These are phyloP conservation scores for Aplosporella prunicola DNA, from an alignment of 2,329 filamentous ascomycete species.

Conservation along the genomic window DNA sequence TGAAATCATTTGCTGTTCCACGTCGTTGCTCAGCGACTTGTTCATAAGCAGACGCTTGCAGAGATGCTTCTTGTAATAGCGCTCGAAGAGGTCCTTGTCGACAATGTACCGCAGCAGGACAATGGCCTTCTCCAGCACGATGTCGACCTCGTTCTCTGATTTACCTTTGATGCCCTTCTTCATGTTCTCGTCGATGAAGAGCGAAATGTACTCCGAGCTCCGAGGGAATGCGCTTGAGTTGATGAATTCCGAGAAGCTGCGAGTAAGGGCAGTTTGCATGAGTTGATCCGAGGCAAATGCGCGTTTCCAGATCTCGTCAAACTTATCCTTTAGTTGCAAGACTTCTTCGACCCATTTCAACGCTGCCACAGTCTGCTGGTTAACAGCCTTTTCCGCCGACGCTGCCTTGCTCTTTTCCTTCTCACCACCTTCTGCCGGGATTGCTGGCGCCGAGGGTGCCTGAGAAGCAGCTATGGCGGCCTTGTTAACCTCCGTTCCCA, in stretches of 20 bases:
- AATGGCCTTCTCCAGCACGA: slow-evolving; percentile 80
- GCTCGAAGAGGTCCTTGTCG: slow-evolving; percentile 91
- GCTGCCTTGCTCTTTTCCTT: slow-evolving; percentile 39
- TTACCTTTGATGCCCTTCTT: slow-evolving; percentile 91
- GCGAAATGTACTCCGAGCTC: slow-evolving; percentile 83
- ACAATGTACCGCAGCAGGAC: slow-evolving; percentile 76
- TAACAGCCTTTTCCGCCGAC: slow-evolving; percentile 43
- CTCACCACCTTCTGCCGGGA: slow-evolving; percentile 39
- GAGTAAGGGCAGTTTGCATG: slow-evolving; percentile 72
- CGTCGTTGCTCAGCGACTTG: slow-evolving; percentile 82
- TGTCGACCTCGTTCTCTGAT: slow-evolving; percentile 78
- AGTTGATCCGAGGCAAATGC: slow-evolving; percentile 69
- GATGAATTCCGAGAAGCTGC: slow-evolving; percentile 87
- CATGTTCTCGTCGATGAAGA: slow-evolving; percentile 94
- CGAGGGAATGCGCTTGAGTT: slow-evolving; percentile 63
- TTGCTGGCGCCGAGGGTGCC: slow-evolving; percentile 41
- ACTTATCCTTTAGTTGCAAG: slow-evolving; percentile 75
- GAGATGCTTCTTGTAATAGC: slow-evolving; percentile 96
- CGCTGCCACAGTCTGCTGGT: slow-evolving; percentile 75
- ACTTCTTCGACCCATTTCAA: slow-evolving; percentile 96
- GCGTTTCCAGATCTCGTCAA: slow-evolving; percentile 64
- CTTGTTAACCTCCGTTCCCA: slow-evolving; percentile 77
- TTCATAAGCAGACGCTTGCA: slow-evolving; percentile 78
- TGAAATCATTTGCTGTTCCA: slow-evolving; percentile 89
- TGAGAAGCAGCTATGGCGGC: slow-evolving; percentile 46